Base-by-base conservation (phyloP, 2,329 filamentous ascomycete species). In the Hypoxylon sp. region DNA sequence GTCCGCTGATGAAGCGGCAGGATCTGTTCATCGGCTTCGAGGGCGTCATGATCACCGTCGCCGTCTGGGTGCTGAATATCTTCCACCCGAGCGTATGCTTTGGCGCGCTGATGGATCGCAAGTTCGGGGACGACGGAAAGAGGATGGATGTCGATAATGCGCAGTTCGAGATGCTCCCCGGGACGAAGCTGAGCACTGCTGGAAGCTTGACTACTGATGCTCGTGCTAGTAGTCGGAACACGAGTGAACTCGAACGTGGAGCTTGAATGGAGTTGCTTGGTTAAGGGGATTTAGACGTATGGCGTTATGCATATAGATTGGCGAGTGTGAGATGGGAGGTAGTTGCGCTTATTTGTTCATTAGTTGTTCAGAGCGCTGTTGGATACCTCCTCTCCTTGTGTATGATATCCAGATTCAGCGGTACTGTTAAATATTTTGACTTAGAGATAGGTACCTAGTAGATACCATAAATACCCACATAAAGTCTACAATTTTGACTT, bases 21-120 rank as follows among this genome's bases (percentile, higher is more conserved):
- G 80, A 79, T 39, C 79, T 87, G 62, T 90, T 90, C 75, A 83
- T 89, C 67, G 85, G 79, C 4, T 84, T 90, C 58, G 88, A 90
- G 81, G 86, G 87, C 48, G 79, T 83, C 47, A 82, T 87, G 80
- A 82, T 88, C 42, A 76, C 82, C 35, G 70, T 86, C 15, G 84
- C 86, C 2, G 82, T 82, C 11, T 53, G 81, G 2, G 75, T 68
- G 2, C 77, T 88, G 50, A 85, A 84, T 39, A 58, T 84, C 17
- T 84, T 83, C 69, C 82, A 85, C 58, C 84, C 84, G 1, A 74
- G 70, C 32, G 37, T 78, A 29, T 78, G 75, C 66, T 75, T 77
- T 55, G 71, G 75, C 55, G 68, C 67, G 44, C 61, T 62, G 46
- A 62, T 71, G 39, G 58, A 61, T n/a, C 65, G 71, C 17, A 71